phyloP scores from a whole-genome alignment of 768 basidiomycete species.

The Boletus coccyginus region DNA sequence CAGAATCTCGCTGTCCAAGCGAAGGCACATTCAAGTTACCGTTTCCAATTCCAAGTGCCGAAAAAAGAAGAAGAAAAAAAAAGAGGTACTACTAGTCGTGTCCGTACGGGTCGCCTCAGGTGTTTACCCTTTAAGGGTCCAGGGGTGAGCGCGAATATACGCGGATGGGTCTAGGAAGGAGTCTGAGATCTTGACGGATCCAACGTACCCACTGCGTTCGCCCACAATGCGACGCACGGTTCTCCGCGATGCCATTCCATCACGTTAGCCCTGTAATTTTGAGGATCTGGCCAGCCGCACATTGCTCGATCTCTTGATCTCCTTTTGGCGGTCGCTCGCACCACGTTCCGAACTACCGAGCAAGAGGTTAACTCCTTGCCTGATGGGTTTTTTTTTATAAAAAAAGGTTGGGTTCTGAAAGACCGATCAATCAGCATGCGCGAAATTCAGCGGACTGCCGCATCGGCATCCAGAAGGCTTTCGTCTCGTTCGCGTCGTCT shows the following conservation, averaged over 20 bases:
- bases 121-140: neutral
- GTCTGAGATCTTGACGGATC: neutral
- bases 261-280: neutral
- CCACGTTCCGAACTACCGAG: neutral
- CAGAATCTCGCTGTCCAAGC: conserved; percentile 1
- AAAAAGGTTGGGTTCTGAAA: neutral
- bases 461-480: neutral
- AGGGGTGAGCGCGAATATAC: neutral
- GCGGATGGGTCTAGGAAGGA: neutral
- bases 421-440: conserved; percentile 1
- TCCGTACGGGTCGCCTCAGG: neutral
- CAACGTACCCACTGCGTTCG: neutral
- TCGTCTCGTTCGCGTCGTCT: neutral
- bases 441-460: neutral
- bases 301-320: neutral
- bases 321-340: neutral
- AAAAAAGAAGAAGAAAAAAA: neutral
- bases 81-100: neutral
- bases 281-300: neutral
- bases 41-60: neutral
- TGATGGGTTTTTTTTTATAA: neutral
- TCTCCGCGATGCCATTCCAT: neutral
- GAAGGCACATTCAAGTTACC: neutral
- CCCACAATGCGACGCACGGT: neutral
- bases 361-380: neutral